A percentile compares a stretch with the other conserved stretches of the same genome.
phyloP scores from a whole-genome alignment of 2,329 filamentous ascomycete species.

The Onygenales sp. region DNA sequence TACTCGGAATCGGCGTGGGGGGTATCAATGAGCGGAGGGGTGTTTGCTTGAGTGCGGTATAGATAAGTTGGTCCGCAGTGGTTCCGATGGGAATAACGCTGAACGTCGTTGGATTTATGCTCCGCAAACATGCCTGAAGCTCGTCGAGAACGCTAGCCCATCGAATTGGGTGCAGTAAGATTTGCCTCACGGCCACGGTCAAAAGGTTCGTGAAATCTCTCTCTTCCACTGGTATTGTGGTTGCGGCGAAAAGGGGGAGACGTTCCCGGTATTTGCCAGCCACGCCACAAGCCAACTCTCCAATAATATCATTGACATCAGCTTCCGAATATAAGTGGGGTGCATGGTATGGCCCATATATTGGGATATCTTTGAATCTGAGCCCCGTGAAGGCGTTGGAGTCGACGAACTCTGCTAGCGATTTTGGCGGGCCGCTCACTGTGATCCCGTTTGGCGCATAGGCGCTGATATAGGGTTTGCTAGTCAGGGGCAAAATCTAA shows the following conservation, averaged over 20 bases:
- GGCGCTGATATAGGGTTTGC: background rate
- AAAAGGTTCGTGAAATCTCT: background rate
- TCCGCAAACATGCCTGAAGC: background rate
- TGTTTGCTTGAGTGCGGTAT: background rate
- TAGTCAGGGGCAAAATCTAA: background rate
- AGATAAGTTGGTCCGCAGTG: background rate
- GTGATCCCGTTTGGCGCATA: background rate
- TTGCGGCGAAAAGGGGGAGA: background rate
- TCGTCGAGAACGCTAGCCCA: background rate
- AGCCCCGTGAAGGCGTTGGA: background rate
- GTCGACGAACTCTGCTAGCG: background rate
- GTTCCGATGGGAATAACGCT: background rate
- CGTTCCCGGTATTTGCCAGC: background rate
- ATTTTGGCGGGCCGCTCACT: background rate
- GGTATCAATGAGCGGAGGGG: background rate
- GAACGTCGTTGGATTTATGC: background rate
- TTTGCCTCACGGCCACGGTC: background rate
- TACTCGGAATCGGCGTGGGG: background rate
- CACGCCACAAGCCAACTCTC: background rate
- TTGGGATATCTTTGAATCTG: background rate
- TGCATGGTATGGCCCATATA: background rate
- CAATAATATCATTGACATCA: background rate
- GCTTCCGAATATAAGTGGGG: background rate
- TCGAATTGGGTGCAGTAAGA: background rate
- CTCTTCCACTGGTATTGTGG: too few relatives aligned